Conservation (phyloP, 768 basidiomycete genomes). For the Leucogyrophana mollusca region DNA sequence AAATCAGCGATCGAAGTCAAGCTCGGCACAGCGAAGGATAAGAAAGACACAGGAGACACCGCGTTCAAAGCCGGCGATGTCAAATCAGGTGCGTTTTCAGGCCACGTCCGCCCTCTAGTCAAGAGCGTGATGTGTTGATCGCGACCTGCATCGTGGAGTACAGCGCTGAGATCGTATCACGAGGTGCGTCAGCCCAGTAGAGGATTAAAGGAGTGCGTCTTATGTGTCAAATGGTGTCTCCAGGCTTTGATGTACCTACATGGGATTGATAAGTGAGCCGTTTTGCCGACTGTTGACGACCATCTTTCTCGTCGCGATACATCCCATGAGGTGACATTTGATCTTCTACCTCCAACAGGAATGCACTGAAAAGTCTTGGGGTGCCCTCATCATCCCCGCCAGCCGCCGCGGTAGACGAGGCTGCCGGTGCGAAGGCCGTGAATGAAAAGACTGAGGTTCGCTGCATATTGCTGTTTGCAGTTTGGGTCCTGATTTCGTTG, state of each 20-base stretch:
- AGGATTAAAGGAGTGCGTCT: background rate
- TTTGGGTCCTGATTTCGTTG: too few relatives aligned
- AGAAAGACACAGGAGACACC: conserved; percentile 65
- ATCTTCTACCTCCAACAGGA: conserved; percentile 35
- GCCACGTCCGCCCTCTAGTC: background rate
- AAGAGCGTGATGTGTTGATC: background rate
- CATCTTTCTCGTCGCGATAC: background rate
- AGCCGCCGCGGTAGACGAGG: conserved; percentile 24
- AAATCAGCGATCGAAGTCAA: conserved; percentile 42
- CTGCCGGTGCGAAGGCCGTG: conserved; percentile 27
- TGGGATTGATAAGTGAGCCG: conserved; percentile 73
- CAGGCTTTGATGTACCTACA: conserved; percentile 72
- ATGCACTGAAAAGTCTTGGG: conserved; percentile 54
- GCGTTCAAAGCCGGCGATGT: conserved; percentile 68
- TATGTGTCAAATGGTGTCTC: conserved; percentile 13
- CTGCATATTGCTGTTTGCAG: background rate
- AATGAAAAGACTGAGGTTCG: conserved; percentile 71
- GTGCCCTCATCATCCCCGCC: conserved; percentile 18
- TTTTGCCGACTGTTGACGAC: background rate
- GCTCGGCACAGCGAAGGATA: conserved; percentile 58
- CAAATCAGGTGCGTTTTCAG: conserved; percentile 48
- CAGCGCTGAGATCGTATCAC: conserved; percentile 74
- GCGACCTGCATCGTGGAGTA: background rate
- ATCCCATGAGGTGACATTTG: too few relatives aligned
- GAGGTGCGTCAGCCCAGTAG: conserved; percentile 41